Evolutionary conservation across 2,329 filamentous ascomycete genomes (phyloP).

Genomic region (Aaosphaeria pasadenensis): DNA sequence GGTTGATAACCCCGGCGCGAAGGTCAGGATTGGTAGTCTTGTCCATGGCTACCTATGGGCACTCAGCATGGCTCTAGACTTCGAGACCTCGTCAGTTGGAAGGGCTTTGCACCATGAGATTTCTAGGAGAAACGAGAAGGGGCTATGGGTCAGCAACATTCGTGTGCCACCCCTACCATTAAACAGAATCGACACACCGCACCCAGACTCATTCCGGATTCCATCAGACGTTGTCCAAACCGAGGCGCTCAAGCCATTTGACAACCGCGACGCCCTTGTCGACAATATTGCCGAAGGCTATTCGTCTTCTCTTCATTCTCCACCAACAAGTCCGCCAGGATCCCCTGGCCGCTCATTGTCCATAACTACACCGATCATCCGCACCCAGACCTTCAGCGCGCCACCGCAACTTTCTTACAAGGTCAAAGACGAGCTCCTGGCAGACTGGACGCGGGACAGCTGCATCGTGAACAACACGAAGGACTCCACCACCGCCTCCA

Average conservation of each 20-base stretch:
- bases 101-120: slow-evolving; percentile 74
- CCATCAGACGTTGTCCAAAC: slow-evolving; percentile 24
- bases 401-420: slow-evolving; percentile 58
- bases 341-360: slow-evolving; percentile 66
- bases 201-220: slow-evolving; percentile 18
- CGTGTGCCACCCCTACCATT: slow-evolving; percentile 66
- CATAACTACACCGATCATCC: slow-evolving; percentile 53
- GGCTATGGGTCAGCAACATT: slow-evolving; percentile 76
- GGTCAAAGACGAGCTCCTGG: slow-evolving; percentile 72
- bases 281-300: slow-evolving; percentile 73
- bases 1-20: slow-evolving; percentile 63
- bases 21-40: slow-evolving; percentile 77
- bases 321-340: slow-evolving; percentile 65
- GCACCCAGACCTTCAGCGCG: slow-evolving; percentile 20
- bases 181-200: slow-evolving; percentile 51
- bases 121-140: slow-evolving; percentile 65
- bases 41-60: slow-evolving; percentile 89
- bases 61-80: slow-evolving; percentile 72
- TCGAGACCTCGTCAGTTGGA: slow-evolving; percentile 68
- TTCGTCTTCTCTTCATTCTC: slow-evolving; percentile 58
- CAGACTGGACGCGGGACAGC: slow-evolving; percentile 75
- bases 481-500: slow-evolving; percentile 68
- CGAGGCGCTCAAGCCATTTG: slow-evolving; percentile 64
- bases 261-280: slow-evolving; percentile 68
- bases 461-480: slow-evolving; percentile 67